Evolutionary conservation across 352 stramenopile genomes (phyloP).

Genomic region (Poterioochromonas sp.): DNA sequence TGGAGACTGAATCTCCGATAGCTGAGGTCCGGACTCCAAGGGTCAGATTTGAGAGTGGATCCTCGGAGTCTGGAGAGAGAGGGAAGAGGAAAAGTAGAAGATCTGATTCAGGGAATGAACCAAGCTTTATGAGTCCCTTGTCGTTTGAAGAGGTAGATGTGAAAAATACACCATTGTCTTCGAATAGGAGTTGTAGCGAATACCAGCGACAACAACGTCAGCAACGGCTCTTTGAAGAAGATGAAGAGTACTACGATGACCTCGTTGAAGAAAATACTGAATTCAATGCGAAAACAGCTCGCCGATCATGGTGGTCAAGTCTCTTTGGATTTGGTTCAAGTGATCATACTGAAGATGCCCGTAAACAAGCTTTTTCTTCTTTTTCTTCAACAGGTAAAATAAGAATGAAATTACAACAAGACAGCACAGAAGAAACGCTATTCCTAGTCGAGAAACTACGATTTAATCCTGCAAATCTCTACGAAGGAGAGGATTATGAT

Average conservation of each 20-base stretch:
- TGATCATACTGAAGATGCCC: background rate
- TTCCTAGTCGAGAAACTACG: background rate
- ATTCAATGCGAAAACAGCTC: background rate
- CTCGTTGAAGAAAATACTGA: too few relatives aligned
- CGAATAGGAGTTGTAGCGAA: conserved; percentile 17
- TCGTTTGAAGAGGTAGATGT: background rate
- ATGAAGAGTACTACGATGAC: too few relatives aligned
- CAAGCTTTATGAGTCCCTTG: conserved; percentile 25
- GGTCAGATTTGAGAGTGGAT: too few relatives aligned
- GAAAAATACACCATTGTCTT: conserved; percentile 18
- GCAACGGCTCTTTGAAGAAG: background rate
- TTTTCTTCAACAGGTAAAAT: too few relatives aligned
- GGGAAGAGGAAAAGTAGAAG: too few relatives aligned
- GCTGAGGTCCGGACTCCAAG: too few relatives aligned
- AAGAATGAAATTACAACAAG: too few relatives aligned
- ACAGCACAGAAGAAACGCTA: background rate
- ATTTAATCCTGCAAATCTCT: background rate
- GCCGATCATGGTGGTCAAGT: background rate
- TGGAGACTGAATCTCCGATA: too few relatives aligned
- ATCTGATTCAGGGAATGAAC: too few relatives aligned
- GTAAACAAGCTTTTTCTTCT: too few relatives aligned
- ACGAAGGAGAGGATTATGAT: background rate
- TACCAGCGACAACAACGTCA: background rate
- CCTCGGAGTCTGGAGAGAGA: too few relatives aligned
- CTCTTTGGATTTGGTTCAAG: background rate